A percentile compares a stretch with the other conserved stretches of the same genome.
Conservation (phyloP, 2,329 filamentous ascomycete genomes). For the Cladosporium sp. region DNA sequence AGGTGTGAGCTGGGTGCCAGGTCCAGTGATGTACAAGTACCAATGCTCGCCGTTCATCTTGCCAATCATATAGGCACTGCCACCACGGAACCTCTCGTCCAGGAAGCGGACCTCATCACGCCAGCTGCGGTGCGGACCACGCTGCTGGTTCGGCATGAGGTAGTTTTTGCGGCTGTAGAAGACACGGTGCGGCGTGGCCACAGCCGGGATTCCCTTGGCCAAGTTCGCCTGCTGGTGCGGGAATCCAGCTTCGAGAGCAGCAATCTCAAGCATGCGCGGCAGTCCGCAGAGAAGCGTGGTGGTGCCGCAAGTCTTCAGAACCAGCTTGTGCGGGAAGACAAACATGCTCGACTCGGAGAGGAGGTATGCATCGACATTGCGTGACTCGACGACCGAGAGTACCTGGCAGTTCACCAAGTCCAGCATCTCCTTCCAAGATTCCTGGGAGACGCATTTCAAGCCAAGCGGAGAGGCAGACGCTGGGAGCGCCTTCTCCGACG, state of each 20-base stretch:
- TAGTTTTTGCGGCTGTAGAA: slow-evolving; percentile 99
- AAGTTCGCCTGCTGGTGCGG: slow-evolving; percentile 68
- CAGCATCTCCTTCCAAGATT: slow-evolving; percentile 93
- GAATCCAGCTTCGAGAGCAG: slow-evolving; percentile 82
- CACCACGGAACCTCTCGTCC: slow-evolving; percentile 84
- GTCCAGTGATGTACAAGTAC: slow-evolving; percentile 95
- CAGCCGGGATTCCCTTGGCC: slow-evolving; percentile 62
- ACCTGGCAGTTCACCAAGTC: slow-evolving; percentile 99
- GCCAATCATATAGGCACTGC: slow-evolving; percentile 98
- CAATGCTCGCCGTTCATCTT: slow-evolving; percentile 99
- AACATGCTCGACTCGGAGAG: slow-evolving; percentile 99
- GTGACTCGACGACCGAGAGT: slow-evolving; percentile 85
- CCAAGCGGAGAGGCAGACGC: slow-evolving; percentile 66
- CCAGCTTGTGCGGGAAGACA: slow-evolving; percentile 98
- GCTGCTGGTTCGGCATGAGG: slow-evolving; percentile 89
- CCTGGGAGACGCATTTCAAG: slow-evolving; percentile 76
- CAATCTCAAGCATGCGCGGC: slow-evolving; percentile 87
- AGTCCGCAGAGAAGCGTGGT: slow-evolving; percentile 88
- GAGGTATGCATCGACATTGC: slow-evolving; percentile 92
- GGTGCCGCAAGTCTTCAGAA: slow-evolving; percentile 96
- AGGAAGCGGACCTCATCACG: slow-evolving; percentile 89
- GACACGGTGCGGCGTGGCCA: slow-evolving; percentile 86
- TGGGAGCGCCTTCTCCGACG: slow-evolving; percentile 69
- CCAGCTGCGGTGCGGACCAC: slow-evolving; percentile 94
- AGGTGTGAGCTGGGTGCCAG: slow-evolving; percentile 72